phyloP scores from a whole-genome alignment of 257 asterid species.

The Perilla frutescens region DNA sequence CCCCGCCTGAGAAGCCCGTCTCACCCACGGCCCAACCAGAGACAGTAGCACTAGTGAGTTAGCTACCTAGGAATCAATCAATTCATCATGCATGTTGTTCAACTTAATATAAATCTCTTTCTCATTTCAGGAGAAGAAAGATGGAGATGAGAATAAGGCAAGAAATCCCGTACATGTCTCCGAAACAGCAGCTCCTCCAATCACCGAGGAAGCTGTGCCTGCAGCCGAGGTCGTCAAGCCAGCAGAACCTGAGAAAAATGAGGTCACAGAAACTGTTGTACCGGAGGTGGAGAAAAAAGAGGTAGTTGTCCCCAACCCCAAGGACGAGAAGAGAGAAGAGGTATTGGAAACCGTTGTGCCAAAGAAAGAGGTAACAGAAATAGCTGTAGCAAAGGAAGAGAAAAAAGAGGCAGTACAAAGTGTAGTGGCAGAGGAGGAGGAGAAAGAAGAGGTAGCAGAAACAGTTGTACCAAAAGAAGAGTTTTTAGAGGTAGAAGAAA shows the following conservation, averaged over 20 bases:
- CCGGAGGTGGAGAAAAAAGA: not conserved
- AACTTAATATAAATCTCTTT: no score
- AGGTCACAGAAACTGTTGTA: not conserved
- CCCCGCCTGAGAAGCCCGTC: not conserved
- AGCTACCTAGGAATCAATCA: no score
- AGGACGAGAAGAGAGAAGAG: no score
- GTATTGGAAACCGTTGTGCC: not conserved
- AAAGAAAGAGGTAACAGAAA: no score
- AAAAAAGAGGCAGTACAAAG: no score
- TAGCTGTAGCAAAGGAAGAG: no score
- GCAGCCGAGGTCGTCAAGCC: constrained; percentile 29
- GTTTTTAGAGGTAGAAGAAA: not conserved
- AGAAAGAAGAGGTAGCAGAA: no score
- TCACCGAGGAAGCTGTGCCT: constrained; percentile 28
- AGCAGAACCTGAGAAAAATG: not conserved
- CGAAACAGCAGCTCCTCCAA: constrained; percentile 42
- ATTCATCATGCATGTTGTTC: no score
- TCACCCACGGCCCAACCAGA: constrained; percentile 48
- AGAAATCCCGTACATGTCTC: constrained; percentile 49
- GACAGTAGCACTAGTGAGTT: constrained; percentile 44
- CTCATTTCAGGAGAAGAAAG: constrained; percentile 52
- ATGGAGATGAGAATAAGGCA: constrained; percentile 48
- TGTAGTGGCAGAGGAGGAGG: no score
- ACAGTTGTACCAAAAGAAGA: not conserved
- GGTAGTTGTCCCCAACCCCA: not conserved